Conservation (phyloP, 805 yeast genomes). For the Clavispora asparagi region DNA sequence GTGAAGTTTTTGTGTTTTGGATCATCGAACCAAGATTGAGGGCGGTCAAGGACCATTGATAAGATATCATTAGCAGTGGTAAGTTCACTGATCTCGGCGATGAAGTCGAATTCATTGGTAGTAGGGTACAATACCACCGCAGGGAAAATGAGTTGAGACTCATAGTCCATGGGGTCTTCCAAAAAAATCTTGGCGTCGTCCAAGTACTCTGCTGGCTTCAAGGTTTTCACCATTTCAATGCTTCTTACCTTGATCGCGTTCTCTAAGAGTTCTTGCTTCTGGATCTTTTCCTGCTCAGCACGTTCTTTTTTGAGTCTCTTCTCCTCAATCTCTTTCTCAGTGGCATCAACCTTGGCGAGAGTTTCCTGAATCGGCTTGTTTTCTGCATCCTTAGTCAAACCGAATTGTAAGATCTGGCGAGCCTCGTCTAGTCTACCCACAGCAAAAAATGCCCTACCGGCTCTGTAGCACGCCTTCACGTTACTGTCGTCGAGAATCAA, state of each 20-base stretch:
- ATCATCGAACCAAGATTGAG: conserved; percentile 62
- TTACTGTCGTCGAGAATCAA: conserved; percentile 61
- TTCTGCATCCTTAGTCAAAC: conserved; percentile 52
- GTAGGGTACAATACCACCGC: conserved; percentile 79
- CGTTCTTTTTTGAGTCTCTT: conserved; percentile 32
- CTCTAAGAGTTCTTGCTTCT: conserved; percentile 39
- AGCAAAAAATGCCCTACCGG: conserved; percentile 73
- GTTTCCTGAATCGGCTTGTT: conserved; percentile 53
- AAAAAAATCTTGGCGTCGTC: conserved; percentile 48
- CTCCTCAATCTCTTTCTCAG: conserved; percentile 25
- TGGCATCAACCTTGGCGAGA: conserved; percentile 39
- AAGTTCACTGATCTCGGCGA: conserved; percentile 70
- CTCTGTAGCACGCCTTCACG: conserved; percentile 79
- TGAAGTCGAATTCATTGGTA: conserved; percentile 75
- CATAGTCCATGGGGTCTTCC: conserved; percentile 62
- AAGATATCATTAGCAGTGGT: conserved; percentile 61
- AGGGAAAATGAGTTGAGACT: conserved; percentile 78
- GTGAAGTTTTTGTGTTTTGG: conserved; percentile 59
- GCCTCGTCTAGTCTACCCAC: conserved; percentile 73
- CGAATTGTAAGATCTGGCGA: conserved; percentile 58
- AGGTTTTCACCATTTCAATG: conserved; percentile 43
- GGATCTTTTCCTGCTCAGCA: conserved; percentile 36
- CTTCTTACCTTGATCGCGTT: conserved; percentile 62
- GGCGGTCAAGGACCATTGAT: conserved; percentile 54
- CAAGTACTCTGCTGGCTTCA: conserved; percentile 52